Evolutionary conservation across 1,284 basidiomycete species (phyloP).

Genomic region (Psilocybe mexicana): DNA sequence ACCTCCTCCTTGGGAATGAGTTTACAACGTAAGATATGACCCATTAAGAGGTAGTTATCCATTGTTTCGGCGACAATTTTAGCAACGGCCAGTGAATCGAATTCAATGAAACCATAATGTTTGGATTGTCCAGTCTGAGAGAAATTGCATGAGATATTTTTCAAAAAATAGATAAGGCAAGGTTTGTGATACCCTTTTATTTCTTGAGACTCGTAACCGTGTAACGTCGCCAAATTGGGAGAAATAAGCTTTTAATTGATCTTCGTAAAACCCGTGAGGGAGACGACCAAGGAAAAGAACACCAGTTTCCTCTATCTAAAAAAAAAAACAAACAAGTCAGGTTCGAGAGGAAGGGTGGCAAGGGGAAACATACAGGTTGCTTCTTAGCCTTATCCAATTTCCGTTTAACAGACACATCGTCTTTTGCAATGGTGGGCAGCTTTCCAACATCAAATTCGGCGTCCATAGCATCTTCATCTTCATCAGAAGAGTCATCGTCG

Average conservation of each 20-base stretch:
- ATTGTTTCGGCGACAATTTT: slow-evolving; percentile 97
- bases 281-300: slow-evolving; percentile 90
- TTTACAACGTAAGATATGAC: slow-evolving; percentile 90
- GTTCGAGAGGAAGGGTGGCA: background rate
- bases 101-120: slow-evolving; percentile 97
- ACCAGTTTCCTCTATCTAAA: slow-evolving; percentile 73
- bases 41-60: slow-evolving; percentile 97
- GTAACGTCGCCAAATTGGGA: slow-evolving; percentile 93
- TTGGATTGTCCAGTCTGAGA: slow-evolving; percentile 89
- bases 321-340: background rate
- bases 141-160: background rate
- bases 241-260: slow-evolving; percentile 92
- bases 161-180: background rate
- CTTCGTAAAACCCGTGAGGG: slow-evolving; percentile 97
- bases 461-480: slow-evolving; percentile 59
- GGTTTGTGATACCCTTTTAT: slow-evolving; percentile 72
- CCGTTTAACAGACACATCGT: slow-evolving; percentile 77
- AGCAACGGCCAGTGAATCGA: slow-evolving; percentile 87
- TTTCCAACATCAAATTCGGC: slow-evolving; percentile 66
- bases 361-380: slow-evolving; percentile 59
- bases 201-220: slow-evolving; percentile 87
- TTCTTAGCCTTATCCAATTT: slow-evolving; percentile 84
- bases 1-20: slow-evolving; percentile 85
- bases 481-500: slow-evolving; percentile 83
- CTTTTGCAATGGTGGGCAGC: slow-evolving; percentile 83